phyloP scores from a whole-genome alignment of 2,329 filamentous ascomycete species.

The Calonectria honghensis region DNA sequence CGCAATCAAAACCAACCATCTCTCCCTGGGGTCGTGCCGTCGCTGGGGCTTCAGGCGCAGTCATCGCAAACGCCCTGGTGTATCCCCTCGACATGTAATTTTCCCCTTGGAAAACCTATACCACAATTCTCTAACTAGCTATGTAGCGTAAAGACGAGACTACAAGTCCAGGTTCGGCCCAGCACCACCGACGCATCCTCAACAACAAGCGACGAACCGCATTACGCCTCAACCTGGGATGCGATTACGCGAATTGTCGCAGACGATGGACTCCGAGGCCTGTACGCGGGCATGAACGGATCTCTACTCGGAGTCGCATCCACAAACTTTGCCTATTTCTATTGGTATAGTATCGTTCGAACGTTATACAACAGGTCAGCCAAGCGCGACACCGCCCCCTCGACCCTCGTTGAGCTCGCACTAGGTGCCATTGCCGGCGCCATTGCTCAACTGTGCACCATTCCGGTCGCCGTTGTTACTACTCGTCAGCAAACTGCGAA shows the following conservation, averaged over 20 bases:
- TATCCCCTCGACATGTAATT: slow-evolving; percentile 97
- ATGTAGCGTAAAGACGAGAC: slow-evolving; percentile 90
- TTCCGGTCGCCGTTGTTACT: slow-evolving; percentile 95
- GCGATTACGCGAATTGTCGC: slow-evolving; percentile 89
- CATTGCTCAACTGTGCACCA: slow-evolving; percentile 95
- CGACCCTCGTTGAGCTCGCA: slow-evolving; percentile 87
- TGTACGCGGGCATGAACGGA: slow-evolving; percentile 93
- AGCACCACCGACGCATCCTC: slow-evolving; percentile 73
- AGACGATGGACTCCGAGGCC: slow-evolving; percentile 85
- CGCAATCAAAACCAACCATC: slow-evolving; percentile 80
- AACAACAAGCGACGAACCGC: slow-evolving; percentile 71
- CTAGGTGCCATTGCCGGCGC: slow-evolving; percentile 93
- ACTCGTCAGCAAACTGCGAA: slow-evolving; percentile 96
- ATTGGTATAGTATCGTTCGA: slow-evolving; percentile 96
- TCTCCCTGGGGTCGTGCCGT: slow-evolving; percentile 96
- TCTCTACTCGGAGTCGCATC: slow-evolving; percentile 94
- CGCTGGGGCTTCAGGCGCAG: slow-evolving; percentile 93
- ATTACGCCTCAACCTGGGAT: slow-evolving; percentile 92
- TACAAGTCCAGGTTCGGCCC: slow-evolving; percentile 89
- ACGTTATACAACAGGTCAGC: slow-evolving; percentile 82
- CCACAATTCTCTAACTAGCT: neutral
- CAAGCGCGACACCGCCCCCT: slow-evolving; percentile 74
- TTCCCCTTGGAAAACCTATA: slow-evolving; percentile 40
- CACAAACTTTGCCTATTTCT: slow-evolving; percentile 99
- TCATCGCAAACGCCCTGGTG: slow-evolving; percentile 94